These are phyloP conservation scores for Linum tenue DNA, from an alignment of 345 rosid species.

Conservation along the genomic window DNA sequence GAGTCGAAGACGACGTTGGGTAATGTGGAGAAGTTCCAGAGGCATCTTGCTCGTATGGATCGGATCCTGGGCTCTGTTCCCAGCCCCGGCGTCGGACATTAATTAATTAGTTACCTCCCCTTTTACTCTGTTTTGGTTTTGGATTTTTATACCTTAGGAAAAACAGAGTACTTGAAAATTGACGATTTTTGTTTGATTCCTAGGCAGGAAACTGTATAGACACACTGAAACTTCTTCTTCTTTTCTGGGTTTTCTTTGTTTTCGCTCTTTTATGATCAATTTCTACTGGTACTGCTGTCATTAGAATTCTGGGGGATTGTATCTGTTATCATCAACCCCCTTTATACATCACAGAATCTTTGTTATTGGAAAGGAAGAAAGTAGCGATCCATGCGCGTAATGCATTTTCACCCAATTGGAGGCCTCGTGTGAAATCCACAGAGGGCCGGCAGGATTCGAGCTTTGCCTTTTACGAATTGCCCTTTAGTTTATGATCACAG, in stretches of 20 bases:
- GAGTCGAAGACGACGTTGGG: conserved; percentile 29
- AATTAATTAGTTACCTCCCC: not conserved
- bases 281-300: no score
- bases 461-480: no score
- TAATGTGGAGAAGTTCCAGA: conserved; percentile 37
- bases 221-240: not conserved
- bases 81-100: conserved; percentile 80
- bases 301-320: no score
- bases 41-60: conserved; percentile 51
- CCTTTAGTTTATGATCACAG: no score
- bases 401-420: no score
- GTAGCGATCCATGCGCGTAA: no score
- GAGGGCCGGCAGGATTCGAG: no score
- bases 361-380: no score
- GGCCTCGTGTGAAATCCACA: no score
- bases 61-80: conserved; percentile 75
- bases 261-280: no score
- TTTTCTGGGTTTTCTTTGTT: not conserved
- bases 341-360: no score
- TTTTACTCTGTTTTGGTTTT: not conserved
- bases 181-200: not conserved
- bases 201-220: not conserved
- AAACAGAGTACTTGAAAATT: not conserved
- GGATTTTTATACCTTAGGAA: not conserved
- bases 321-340: not conserved